phyloP scores from a whole-genome alignment of 2,329 filamentous ascomycete genomes.

The Pseudocercospora cruenta region DNA sequence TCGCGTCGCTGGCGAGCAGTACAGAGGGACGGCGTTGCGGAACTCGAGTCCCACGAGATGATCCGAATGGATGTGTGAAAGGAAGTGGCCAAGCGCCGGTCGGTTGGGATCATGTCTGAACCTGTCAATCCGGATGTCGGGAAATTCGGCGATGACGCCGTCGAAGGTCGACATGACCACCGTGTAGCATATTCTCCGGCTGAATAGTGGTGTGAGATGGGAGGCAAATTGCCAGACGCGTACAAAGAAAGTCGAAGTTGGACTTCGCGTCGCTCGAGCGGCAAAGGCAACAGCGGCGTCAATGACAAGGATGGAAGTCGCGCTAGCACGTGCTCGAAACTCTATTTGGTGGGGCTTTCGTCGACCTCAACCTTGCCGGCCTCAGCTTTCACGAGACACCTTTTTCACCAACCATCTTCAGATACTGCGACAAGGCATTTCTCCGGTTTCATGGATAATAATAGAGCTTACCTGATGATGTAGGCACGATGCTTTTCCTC shows the following conservation, averaged over 20 bases:
- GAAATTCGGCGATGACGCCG: slow-evolving; percentile 74
- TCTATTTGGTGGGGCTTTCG: not conserved
- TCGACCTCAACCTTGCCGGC: not conserved
- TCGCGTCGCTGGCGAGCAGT: slow-evolving; percentile 82
- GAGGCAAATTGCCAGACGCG: not conserved
- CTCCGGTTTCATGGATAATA: too few relatives aligned
- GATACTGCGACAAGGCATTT: too few relatives aligned
- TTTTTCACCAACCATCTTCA: too few relatives aligned
- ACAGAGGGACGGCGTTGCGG: slow-evolving; percentile 79
- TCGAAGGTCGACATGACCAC: slow-evolving; percentile 76
- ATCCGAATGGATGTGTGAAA: slow-evolving; percentile 92
- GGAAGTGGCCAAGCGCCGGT: slow-evolving; percentile 78
- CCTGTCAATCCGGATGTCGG: slow-evolving; percentile 80
- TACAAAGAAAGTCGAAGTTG: not conserved
- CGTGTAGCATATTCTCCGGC: slow-evolving; percentile 9
- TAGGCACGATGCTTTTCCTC: too few relatives aligned
- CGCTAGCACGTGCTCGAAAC: not conserved
- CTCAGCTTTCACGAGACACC: too few relatives aligned
- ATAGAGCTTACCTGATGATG: too few relatives aligned
- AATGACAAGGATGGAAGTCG: not conserved
- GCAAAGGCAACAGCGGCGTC: too few relatives aligned
- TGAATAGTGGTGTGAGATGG: not conserved
- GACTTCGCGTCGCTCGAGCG: not conserved
- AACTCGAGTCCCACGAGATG: slow-evolving; percentile 81
- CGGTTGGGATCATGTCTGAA: slow-evolving; percentile 54